Evolutionary conservation across 2,329 filamentous ascomycete species (phyloP), one percentile per base, ranked within the genome.

Genomic region (Leptographium radiaticola): DNA sequence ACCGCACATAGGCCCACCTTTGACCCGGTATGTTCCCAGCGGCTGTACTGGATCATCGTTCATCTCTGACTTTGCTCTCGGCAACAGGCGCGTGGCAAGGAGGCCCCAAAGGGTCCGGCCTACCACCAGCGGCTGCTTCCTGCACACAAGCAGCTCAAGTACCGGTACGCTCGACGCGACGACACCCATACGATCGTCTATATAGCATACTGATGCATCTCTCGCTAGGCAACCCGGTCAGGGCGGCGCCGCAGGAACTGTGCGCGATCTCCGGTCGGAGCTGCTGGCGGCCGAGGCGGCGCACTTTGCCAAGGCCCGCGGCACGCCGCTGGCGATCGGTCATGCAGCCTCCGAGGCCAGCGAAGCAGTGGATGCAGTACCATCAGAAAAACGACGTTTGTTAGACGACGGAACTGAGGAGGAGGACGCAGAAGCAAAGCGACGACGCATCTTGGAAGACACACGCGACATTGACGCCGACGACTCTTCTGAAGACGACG

Each of bases 121-220:
- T 97, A 96, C 74, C 93, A 98, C 67, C 91, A 97, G 70, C 86
- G 93, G 62, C 85, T 97, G 16, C 83, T 96, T 15, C 91, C 93
- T 38, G 93, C 93, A 36, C 86, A 98, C 69, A 97, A 88, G 13
- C 84, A 88, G 59, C 83, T 98, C 65, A 98, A 98, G 72, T 86
- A 84, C 66, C 81, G 89, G 74, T 83, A 79, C 48, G 74, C 55
- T 25, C 25, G 25, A 25, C 25, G 25, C 25, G 25, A 25, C 25
- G 25, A 25, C 25, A 25, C 25, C 25, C 25, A 25, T 25, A 2
- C 25, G 25, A 25, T 3, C 25, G 25, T 25, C 25, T 5, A 25
- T 5, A 25, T 25, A 25, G n/a, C 12, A 49, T 36, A 54, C 62
- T 66, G 53, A 64, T 42, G 18, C 3, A 1, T 31, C 34, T 9